Conservation (phyloP, 139 green algal species). For the Haematococcus sp. region DNA sequence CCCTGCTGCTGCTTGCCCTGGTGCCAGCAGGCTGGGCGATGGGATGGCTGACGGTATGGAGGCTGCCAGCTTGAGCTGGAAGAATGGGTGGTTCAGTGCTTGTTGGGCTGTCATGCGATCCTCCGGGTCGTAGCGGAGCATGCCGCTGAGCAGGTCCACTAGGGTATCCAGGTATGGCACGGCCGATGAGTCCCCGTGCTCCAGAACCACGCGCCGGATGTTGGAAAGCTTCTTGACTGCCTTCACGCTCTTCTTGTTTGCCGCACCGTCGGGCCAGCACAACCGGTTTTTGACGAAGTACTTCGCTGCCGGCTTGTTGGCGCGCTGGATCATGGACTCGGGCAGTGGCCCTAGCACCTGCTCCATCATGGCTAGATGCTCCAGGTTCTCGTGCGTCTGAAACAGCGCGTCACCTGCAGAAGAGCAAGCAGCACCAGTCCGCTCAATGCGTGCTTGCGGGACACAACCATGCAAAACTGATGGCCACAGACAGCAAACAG, state of each 20-base stretch:
- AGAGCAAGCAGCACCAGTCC: neutral
- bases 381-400: slow-evolving; percentile 97
- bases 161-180: slow-evolving; percentile 19
- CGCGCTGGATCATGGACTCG: slow-evolving; percentile 27
- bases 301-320: slow-evolving; percentile 26
- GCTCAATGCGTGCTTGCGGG: no score
- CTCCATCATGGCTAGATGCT: slow-evolving; percentile 99
- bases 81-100: slow-evolving; percentile 79
- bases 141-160: slow-evolving; percentile 17
- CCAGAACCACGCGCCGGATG: slow-evolving; percentile 17
- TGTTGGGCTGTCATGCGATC: slow-evolving; percentile 67
- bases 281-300: slow-evolving; percentile 48
- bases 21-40: neutral
- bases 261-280: slow-evolving; percentile 74
- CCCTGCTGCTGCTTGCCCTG: no score
- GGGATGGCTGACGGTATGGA: slow-evolving; percentile 7
- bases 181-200: slow-evolving; percentile 4
- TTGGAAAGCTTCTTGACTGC: slow-evolving; percentile 55
- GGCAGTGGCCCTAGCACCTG: slow-evolving; percentile 79
- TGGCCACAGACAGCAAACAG: no score
- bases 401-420: slow-evolving; percentile 82
- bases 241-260: slow-evolving; percentile 68
- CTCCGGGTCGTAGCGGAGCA: slow-evolving; percentile 62
- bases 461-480: neutral
- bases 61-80: slow-evolving; percentile 10